Base-by-base conservation (phyloP, 2,329 filamentous ascomycete species). In the Dothideomycetes sp. region DNA sequence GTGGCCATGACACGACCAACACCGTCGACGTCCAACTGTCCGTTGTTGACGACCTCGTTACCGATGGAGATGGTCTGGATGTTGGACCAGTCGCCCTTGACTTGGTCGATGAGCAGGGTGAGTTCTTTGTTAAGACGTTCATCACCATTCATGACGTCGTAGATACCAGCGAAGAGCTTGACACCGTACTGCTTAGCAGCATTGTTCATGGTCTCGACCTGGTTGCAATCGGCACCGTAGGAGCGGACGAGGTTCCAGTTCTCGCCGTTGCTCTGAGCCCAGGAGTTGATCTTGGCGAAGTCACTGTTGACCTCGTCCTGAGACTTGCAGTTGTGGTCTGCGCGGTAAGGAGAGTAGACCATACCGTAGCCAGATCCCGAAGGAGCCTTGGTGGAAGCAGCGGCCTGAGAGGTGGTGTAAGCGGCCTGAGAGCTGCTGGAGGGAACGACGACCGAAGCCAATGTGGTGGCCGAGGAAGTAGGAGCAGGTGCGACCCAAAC, bases 171-270 rank as follows among this genome's bases (percentile, higher is more conserved):
- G 60, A 93, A 83, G 22, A 94, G 64, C 58, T 79, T 80, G 57
- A 84, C 72, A 33, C 71, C 71, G 51, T 76, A 70, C n/a, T 69
- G 60, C 51, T 75, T 75, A 25, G 79, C 81, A 7, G 80, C 79
- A 9, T 68, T 61, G 22, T 82, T 64, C 13, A 82, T 74, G 11
- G 69, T 74, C 2, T 69, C 58, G 27, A 85, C 72, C 58, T 88
- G 82, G 53, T 84, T 66, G 60, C 86, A 93, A 59, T 87, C 84
- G 43, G 78, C 76, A 38, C 85, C 86, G 56, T 94, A 94, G 54
- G 84, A 73, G 36, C 87, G 82, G 41, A 93, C 65, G 24, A 78
- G 60, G 13, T 69, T 68, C 61, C 82, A 87, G 6, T 61, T 62
- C 19, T 76, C 65, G 11, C 64, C 65, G 19, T 76, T 65, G 37